These are phyloP conservation scores for Colletotrichum abscissum DNA, from an alignment of 2,329 filamentous ascomycete genomes.

Conservation along the genomic window DNA sequence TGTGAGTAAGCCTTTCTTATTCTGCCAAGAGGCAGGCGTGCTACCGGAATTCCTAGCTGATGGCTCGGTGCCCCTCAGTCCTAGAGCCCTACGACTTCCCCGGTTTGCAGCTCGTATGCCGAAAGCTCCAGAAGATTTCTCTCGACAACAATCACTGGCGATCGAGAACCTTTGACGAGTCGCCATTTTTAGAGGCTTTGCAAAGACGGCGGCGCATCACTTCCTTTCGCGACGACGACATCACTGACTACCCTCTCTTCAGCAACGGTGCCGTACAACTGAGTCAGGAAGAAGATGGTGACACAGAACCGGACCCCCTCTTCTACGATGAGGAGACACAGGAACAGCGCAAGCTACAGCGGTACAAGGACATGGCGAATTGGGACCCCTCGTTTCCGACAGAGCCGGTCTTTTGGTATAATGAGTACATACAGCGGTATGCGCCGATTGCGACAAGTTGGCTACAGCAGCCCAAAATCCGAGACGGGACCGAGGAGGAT, in stretches of 20 bases:
- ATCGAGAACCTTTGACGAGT: conserved; percentile 77
- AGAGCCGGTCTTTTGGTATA: conserved; percentile 85
- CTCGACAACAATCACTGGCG: conserved; percentile 85
- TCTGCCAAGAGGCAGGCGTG: background rate
- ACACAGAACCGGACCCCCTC: background rate
- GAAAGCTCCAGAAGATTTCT: conserved; percentile 71
- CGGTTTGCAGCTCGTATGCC: conserved; percentile 76
- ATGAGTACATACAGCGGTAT: conserved; percentile 87
- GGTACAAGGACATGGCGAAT: conserved; percentile 73
- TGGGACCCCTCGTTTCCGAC: conserved; percentile 84
- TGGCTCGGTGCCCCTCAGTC: conserved; percentile 52
- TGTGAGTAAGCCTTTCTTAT: conserved; percentile 27
- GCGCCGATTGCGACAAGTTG: conserved; percentile 80
- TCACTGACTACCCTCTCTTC: conserved; percentile 28
- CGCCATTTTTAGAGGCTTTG: conserved; percentile 72
- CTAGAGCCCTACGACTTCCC: conserved; percentile 75
- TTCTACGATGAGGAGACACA: conserved; percentile 40
- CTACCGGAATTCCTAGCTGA: conserved; percentile 15
- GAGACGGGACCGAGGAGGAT: conserved; percentile 54
- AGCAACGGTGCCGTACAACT: conserved; percentile 26
- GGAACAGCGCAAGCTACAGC: conserved; percentile 48
- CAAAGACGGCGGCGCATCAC: conserved; percentile 59
- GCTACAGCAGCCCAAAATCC: conserved; percentile 72
- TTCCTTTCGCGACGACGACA: conserved; percentile 19
- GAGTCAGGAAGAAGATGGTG: conserved; percentile 17